These are phyloP conservation scores for Dryas octopetala DNA, from an alignment of 306 rosid species.

Conservation along the genomic window DNA sequence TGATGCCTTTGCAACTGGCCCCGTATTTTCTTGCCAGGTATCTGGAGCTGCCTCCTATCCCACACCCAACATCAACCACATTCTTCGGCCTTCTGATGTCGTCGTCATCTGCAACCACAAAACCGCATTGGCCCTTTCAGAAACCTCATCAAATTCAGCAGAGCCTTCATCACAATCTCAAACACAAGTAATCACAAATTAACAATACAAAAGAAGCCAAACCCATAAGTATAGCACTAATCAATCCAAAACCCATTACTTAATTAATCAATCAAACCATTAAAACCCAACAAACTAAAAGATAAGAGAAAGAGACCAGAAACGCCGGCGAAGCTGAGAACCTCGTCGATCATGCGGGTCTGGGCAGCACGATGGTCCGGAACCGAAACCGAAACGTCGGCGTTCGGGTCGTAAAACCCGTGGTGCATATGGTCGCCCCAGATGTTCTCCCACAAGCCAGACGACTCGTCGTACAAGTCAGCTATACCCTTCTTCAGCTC, in stretches of 20 bases:
- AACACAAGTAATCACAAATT: background rate
- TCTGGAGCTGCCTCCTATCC: conserved; percentile 94
- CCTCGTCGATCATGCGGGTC: conserved; percentile 79
- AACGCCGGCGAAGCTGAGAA: conserved; percentile 62
- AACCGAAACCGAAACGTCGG: conserved; percentile 46
- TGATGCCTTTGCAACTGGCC: conserved; percentile 64
- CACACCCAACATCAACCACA: conserved; percentile 89
- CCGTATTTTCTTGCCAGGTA: conserved; percentile 66
- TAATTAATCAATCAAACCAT: background rate
- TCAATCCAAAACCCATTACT: background rate
- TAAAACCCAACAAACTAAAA: background rate
- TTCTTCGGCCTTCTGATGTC: conserved; percentile 34
- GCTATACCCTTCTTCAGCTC: conserved; percentile 70
- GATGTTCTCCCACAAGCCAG: conserved; percentile 70
- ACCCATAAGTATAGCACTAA: no score
- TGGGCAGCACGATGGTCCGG: conserved; percentile 81
- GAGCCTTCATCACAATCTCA: background rate
- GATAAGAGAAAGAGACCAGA: conserved; percentile 11
- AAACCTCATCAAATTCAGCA: no score
- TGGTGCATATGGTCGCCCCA: conserved; percentile 99
- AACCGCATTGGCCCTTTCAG: no score
- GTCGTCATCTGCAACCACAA: conserved; percentile 24
- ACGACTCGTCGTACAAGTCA: conserved; percentile 85
- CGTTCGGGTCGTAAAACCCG: conserved; percentile 64
- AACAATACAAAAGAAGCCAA: no score